Evolutionary conservation across 805 yeast species (phyloP).

Genomic region (Ogataea salicorniae): DNA sequence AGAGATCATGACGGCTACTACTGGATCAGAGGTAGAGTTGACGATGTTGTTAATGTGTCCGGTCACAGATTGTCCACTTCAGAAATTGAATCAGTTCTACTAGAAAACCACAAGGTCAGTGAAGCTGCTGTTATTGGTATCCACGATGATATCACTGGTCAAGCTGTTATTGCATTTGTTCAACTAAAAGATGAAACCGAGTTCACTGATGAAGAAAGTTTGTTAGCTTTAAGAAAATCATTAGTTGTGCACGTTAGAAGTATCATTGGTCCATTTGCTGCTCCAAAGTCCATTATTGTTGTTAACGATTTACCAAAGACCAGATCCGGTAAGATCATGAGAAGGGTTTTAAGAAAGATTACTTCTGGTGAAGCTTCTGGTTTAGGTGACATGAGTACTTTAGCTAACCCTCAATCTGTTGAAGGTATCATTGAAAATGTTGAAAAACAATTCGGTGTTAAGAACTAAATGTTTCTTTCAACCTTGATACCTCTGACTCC

Average conservation of each 20-base stretch:
- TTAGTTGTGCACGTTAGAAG: slow-evolving; percentile 85
- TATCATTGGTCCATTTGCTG: slow-evolving; percentile 92
- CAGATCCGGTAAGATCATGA: slow-evolving; percentile 97
- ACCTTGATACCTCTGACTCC: neutral
- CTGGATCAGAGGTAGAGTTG: slow-evolving; percentile 85
- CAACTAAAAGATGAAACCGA: slow-evolving; percentile 53
- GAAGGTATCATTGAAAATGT: slow-evolving; percentile 69
- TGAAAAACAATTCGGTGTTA: slow-evolving; percentile 37
- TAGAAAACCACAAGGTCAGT: slow-evolving; percentile 64
- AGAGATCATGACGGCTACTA: slow-evolving; percentile 78
- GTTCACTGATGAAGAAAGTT: slow-evolving; percentile 34
- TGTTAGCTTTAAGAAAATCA: slow-evolving; percentile 62
- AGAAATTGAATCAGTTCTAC: slow-evolving; percentile 78
- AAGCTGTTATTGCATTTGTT: slow-evolving; percentile 80
- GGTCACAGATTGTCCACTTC: slow-evolving; percentile 89
- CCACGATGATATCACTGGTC: slow-evolving; percentile 79
- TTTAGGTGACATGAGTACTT: slow-evolving; percentile 87
- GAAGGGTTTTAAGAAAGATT: slow-evolving; percentile 92
- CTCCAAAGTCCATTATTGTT: slow-evolving; percentile 78
- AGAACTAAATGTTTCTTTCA: slow-evolving; percentile 19
- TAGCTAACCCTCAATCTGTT: slow-evolving; percentile 82
- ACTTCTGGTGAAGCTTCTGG: slow-evolving; percentile 89
- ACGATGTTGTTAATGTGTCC: slow-evolving; percentile 82
- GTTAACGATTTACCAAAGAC: slow-evolving; percentile 96
- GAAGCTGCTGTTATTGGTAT: slow-evolving; percentile 84